These are phyloP conservation scores for Meyerozyma guilliermondii DNA, from an alignment of 1,139 yeast genomes.

Conservation along the genomic window DNA sequence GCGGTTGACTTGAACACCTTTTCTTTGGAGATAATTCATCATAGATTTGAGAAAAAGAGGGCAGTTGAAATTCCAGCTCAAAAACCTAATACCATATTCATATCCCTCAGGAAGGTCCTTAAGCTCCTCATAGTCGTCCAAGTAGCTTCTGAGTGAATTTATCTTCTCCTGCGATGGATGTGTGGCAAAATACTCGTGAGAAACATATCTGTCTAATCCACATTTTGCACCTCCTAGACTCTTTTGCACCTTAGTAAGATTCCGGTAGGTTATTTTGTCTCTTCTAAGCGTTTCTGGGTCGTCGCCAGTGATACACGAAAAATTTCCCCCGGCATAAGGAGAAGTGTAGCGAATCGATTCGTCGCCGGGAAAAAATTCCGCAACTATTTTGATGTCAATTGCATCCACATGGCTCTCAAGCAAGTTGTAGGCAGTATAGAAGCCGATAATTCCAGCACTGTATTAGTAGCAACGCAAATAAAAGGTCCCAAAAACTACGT, in stretches of 20 bases:
- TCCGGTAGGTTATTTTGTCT: conserved; percentile 52
- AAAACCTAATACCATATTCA: conserved; percentile 47
- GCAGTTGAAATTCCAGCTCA: conserved; percentile 65
- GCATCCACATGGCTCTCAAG: conserved; percentile 43
- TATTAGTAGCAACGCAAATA: not conserved
- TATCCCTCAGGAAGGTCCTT: conserved; percentile 44
- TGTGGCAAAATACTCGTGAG: conserved; percentile 53
- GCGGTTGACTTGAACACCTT: conserved; percentile 48
- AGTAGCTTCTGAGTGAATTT: conserved; percentile 38
- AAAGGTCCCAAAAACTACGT: not conserved
- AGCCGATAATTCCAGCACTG: conserved; percentile 1
- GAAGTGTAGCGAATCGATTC: conserved; percentile 65
- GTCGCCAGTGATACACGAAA: conserved; percentile 60
- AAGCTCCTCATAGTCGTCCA: conserved; percentile 37
- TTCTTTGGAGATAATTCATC: conserved; percentile 23
- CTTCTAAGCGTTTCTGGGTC: conserved; percentile 46
- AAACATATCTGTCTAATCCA: conserved; percentile 51
- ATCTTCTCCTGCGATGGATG: conserved; percentile 40
- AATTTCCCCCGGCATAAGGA: conserved; percentile 79
- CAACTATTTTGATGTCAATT: conserved; percentile 50
- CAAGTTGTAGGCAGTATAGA: conserved; percentile 51
- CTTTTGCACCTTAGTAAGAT: conserved; percentile 38
- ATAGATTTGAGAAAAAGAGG: conserved; percentile 51
- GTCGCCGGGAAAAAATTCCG: conserved; percentile 70
- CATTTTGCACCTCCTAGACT: conserved; percentile 46